phyloP scores from a whole-genome alignment of 192 early-diverging fungal species.

The Ambispora gerdemannii region DNA sequence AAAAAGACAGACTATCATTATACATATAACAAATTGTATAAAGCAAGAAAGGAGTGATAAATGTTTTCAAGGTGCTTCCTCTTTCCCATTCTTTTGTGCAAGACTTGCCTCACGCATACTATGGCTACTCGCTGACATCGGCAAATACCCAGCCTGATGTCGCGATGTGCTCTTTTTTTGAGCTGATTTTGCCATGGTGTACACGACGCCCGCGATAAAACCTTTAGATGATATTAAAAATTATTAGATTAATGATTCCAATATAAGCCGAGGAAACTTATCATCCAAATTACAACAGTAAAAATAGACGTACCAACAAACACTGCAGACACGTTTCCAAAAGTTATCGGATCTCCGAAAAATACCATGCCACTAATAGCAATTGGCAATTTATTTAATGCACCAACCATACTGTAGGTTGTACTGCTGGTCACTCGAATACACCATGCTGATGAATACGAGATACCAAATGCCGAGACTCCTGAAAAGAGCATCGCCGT shows the following conservation, averaged over 20 bases:
- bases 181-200: conserved; percentile 7
- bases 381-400: conserved; percentile 97
- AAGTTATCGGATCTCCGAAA: conserved; percentile 83
- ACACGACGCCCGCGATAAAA: conserved; percentile 15
- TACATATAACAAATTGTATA: no score
- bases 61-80: background rate
- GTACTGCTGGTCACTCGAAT: conserved; percentile 73
- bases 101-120: background rate
- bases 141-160: conserved; percentile 1
- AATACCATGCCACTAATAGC: conserved; percentile 93
- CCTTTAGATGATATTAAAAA: background rate
- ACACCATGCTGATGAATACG: conserved; percentile 81
- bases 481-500: conserved; percentile 75
- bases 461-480: conserved; percentile 85
- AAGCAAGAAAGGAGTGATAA: no score
- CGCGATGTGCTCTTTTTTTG: background rate
- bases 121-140: background rate
- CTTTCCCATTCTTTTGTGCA: background rate
- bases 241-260: background rate
- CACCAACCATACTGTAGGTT: conserved; percentile 96
- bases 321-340: conserved; percentile 82
- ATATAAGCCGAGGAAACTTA: background rate
- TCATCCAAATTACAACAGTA: background rate
- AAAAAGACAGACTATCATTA: no score
- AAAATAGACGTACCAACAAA: conserved; percentile 58